Conservation (phyloP, 2,329 filamentous ascomycete species). For the Penicillium sp. region DNA sequence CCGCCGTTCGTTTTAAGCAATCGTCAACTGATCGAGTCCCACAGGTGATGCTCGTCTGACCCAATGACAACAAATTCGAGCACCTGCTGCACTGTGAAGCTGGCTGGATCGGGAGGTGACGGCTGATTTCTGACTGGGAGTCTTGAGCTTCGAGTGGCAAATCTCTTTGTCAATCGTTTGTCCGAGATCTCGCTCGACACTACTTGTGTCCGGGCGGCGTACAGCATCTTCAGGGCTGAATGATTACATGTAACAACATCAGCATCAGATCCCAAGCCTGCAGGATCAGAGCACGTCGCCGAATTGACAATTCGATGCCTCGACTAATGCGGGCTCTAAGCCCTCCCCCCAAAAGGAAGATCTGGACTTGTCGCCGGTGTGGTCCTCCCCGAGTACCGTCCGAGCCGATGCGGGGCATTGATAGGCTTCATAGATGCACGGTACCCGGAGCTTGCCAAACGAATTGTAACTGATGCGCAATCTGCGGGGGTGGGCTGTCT, state of each 20-base stretch:
- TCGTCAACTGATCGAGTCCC: slow-evolving; percentile 2
- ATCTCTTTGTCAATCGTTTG: no score
- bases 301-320: neutral
- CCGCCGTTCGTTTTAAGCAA: neutral
- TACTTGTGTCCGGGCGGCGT: no score
- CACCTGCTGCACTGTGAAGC: neutral
- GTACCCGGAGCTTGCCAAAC: no score
- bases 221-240: no score
- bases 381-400: slow-evolving; percentile 6
- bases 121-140: neutral
- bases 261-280: no score
- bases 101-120: neutral
- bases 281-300: no score
- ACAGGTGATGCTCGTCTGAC: neutral
- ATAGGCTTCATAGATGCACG: neutral
- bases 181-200: no score
- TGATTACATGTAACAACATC: no score
- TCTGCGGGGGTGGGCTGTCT: slow-evolving; percentile 5
- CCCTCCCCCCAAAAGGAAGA: slow-evolving; percentile 1
- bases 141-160: slow-evolving; percentile 2
- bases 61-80: slow-evolving; percentile 2
- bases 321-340: neutral
- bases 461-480: neutral
- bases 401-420: slow-evolving; percentile 12
- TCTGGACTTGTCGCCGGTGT: slow-evolving; percentile 8